Conservation (phyloP, 1,284 basidiomycete genomes). For the Microbotryum saponariae region DNA sequence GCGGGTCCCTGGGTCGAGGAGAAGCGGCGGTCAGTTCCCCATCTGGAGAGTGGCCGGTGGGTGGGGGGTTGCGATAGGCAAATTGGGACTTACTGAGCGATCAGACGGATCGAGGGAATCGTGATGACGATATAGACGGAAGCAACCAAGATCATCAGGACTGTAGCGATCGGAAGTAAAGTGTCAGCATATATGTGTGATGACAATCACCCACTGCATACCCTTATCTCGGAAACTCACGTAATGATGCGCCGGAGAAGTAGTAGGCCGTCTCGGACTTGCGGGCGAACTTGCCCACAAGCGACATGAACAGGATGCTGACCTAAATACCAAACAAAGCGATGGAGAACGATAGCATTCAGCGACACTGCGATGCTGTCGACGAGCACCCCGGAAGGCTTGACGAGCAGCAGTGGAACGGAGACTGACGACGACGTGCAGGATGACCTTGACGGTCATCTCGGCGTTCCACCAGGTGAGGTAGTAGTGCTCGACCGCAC, state of each 20-base stretch:
- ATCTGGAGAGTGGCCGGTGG: not conserved
- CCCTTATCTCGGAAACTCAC: slow-evolving; percentile 6
- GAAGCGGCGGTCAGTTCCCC: not conserved
- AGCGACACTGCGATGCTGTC: not conserved
- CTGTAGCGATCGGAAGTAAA: not conserved
- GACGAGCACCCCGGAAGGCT: not conserved
- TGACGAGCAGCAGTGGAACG: not conserved
- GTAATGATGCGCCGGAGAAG: slow-evolving; percentile 26
- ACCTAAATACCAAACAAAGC: slow-evolving; percentile 4
- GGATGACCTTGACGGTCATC: slow-evolving; percentile 29
- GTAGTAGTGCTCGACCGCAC: slow-evolving; percentile 27
- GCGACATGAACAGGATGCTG: slow-evolving; percentile 20
- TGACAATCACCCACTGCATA: not conserved
- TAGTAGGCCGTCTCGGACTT: slow-evolving; percentile 26
- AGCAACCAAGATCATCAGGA: slow-evolving; percentile 21
- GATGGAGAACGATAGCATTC: not conserved
- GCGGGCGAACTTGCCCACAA: slow-evolving; percentile 28
- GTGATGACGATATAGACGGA: slow-evolving; percentile 31
- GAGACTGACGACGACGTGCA: slow-evolving; percentile 27
- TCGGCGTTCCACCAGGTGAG: slow-evolving; percentile 32
- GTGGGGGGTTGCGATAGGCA: not conserved
- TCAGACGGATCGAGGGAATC: slow-evolving; percentile 26
- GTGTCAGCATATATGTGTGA: not conserved
- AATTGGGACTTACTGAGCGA: slow-evolving; percentile 15
- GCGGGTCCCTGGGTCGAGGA: slow-evolving; percentile 20